Conservation (phyloP, 805 yeast species). For the Schwanniomyces polymorphus region DNA sequence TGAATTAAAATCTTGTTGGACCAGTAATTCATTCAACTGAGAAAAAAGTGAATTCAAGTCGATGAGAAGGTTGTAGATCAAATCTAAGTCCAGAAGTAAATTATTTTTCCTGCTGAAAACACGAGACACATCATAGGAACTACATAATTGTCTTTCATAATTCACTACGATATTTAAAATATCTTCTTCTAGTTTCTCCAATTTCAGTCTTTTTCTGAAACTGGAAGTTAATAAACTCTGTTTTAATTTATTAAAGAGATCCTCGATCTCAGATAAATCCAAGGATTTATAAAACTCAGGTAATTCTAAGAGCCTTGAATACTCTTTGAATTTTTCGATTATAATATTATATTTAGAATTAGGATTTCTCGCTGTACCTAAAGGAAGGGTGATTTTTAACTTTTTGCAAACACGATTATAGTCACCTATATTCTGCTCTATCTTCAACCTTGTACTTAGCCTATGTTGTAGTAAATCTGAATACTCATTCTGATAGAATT, state of each 20-base stretch:
- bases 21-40: conserved; percentile 5
- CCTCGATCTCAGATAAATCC: conserved; percentile 2
- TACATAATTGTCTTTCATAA: neutral
- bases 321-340: conserved; percentile 9
- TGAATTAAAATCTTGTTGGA: neutral
- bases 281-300: conserved; percentile 1
- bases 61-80: conserved; percentile 10
- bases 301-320: conserved; percentile 5
- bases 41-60: conserved; percentile 8
- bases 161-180: conserved; percentile 4
- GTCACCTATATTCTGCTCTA: conserved; percentile 6
- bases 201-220: conserved; percentile 9
- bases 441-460: conserved; percentile 6
- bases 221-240: conserved; percentile 7
- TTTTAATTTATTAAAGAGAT: conserved; percentile 10
- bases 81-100: conserved; percentile 12
- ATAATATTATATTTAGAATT: conserved; percentile 1
- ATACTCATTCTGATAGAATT: neutral
- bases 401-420: conserved; percentile 4
- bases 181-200: conserved; percentile 10
- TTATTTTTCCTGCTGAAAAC: conserved; percentile 12
- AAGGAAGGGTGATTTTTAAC: neutral
- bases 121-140: conserved; percentile 4
- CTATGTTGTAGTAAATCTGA: conserved; percentile 4
- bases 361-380: neutral